Base-by-base conservation (phyloP, 1,139 yeast species). In the Pichia sp. region DNA sequence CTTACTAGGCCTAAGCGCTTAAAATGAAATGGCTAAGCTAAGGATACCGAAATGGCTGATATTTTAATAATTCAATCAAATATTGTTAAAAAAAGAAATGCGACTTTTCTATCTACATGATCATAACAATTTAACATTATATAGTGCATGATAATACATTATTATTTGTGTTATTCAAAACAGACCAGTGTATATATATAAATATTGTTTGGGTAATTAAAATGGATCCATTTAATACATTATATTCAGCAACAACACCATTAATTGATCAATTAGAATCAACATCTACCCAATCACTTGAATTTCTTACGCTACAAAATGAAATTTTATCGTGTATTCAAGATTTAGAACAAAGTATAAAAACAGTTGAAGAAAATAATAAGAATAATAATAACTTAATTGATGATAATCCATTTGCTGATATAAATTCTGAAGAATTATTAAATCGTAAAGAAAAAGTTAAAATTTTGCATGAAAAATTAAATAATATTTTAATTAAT, bases 201-300 rank as follows among this genome's bases (percentile, higher is more conserved):
- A 58, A 45, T 16, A 16, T 16, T 16, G 63, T 36, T 74, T 70
- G 41, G 69, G 76, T 26, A 79, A 49, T 70, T 76, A 59, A 57
- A 44, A 29, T 27, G 87, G 97, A 89, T 63, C 97, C 96, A 31
- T 89, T 89, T 63, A 74, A 78, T 49, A 92, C 86, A 56, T 96
- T 90, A 2, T 77, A 80, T 46, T 74, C 75, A 36, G 96, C 89
- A 60, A 90, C 95, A 3, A 73, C 80, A 64, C 68, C 72, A 37
- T 90, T 87, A 61, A 68, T 85, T 35, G 60, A 64, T 30, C 68
- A 70, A 30, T 68, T 87, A 6, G 73, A 73, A 52, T 62, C 46
- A 59, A 80, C 58, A 55, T 76, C 55, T 42, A 52, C 50, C 39
- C 57, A 53, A 55, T 58, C 52, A 55, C 60, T 43, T 7, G 96